phyloP scores from a whole-genome alignment of 495 filamentous ascomycete species.

The Penicillium robsamsonii region DNA sequence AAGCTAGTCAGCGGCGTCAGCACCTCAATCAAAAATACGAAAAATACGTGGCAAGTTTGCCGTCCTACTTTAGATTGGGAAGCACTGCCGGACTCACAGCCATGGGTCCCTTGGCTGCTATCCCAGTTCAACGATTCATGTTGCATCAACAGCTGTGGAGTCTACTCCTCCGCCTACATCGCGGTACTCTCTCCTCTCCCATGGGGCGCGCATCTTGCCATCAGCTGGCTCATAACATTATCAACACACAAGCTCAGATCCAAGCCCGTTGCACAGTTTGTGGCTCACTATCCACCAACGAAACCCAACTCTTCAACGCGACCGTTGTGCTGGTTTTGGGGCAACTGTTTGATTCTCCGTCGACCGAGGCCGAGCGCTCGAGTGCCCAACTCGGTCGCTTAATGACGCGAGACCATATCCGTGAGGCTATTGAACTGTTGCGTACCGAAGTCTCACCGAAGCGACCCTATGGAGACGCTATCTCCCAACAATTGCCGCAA shows the following conservation, averaged over 20 bases:
- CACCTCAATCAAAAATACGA: constrained; percentile 23
- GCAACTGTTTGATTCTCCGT: constrained; percentile 17
- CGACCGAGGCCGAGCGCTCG: constrained; percentile 9
- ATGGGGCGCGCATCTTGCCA: constrained; percentile 21
- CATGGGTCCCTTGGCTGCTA: constrained; percentile 23
- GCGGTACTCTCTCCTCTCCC: constrained; percentile 17
- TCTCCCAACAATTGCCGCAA: background rate
- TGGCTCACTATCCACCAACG: constrained; percentile 22
- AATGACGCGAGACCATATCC: constrained; percentile 26
- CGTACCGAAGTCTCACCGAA: background rate
- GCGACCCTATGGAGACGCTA: background rate
- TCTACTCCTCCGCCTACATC: constrained; percentile 30
- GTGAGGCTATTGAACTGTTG: constrained; percentile 27
- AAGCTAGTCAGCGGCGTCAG: background rate
- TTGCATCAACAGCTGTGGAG: constrained; percentile 36
- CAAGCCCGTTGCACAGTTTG: constrained; percentile 29
- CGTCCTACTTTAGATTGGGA: constrained; percentile 26
- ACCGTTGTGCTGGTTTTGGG: constrained; percentile 21
- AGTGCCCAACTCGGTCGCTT: constrained; percentile 21
- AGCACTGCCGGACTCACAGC: constrained; percentile 24
- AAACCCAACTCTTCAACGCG: constrained; percentile 26
- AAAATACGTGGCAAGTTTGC: constrained; percentile 21
- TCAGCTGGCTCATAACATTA: constrained; percentile 29
- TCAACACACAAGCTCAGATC: constrained; percentile 26
- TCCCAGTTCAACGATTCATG: constrained; percentile 33